A percentile compares a stretch with the other conserved stretches of the same genome.
Conservation (phyloP, 2,329 filamentous ascomycete species). For the Fusarium gaditjirri region DNA sequence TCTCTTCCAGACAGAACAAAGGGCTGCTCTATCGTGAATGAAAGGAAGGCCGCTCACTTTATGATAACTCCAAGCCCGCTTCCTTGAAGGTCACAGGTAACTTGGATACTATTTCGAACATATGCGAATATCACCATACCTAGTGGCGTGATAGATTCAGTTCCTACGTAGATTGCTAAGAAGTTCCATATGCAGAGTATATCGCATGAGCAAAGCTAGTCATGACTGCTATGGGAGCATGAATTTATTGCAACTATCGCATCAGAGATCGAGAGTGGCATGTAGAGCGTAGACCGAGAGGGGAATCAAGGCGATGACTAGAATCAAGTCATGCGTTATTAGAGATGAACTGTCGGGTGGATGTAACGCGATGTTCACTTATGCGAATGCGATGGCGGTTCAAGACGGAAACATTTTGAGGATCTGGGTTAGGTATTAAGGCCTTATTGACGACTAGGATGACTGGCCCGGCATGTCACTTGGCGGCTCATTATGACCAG, state of each 20-base stretch:
- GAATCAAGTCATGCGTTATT: constrained; percentile 18
- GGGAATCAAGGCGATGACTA: constrained; percentile 2
- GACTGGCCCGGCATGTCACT: not conserved
- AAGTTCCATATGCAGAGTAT: not conserved
- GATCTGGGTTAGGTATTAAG: not conserved
- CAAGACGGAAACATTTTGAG: constrained; percentile 5
- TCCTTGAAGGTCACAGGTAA: not conserved
- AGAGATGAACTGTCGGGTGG: constrained; percentile 22
- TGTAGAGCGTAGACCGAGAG: constrained; percentile 5
- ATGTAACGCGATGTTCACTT: constrained; percentile 31
- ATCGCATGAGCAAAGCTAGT: not conserved
- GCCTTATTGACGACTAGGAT: constrained; percentile 14
- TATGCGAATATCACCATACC: not conserved
- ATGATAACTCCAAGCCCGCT: not conserved
- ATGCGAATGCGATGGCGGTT: constrained; percentile 8
- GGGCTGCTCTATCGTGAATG: not conserved
- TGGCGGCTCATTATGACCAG: constrained; percentile 2
- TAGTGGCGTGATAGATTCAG: not conserved
- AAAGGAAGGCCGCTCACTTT: not conserved
- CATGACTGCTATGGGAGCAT: not conserved
- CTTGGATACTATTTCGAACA: too few species aligned
- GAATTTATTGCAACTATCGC: not conserved
- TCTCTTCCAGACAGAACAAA: not conserved
- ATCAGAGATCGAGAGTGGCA: not conserved
- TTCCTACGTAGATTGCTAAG: not conserved